A percentile compares a stretch with the other conserved stretches of the same genome.
Evolutionary conservation across 345 rosid species (phyloP).

Genomic region (Pseudoturritis turrita): DNA sequence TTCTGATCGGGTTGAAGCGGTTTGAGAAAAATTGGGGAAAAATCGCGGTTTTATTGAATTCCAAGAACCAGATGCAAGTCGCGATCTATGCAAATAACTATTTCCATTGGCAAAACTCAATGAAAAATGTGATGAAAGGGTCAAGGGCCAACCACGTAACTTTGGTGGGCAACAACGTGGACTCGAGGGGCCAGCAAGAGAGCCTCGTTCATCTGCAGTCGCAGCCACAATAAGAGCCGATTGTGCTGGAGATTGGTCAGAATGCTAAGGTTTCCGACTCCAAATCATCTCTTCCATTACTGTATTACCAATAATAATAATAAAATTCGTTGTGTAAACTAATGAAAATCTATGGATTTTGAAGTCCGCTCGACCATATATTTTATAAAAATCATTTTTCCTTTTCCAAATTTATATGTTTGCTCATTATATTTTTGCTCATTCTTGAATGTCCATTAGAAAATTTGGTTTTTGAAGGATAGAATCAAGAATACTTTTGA

Average conservation of each 20-base stretch:
- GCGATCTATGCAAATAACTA: neutral
- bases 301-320: neutral
- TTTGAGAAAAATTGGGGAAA: neutral
- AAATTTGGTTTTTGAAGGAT: neutral
- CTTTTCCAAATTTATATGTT: no score
- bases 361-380: neutral
- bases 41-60: neutral
- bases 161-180: neutral
- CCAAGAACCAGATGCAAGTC: neutral
- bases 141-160: neutral
- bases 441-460: neutral
- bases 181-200: neutral
- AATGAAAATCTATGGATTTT: neutral
- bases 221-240: neutral
- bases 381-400: no score
- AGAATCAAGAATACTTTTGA: neutral
- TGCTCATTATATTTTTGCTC: neutral
- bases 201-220: neutral
- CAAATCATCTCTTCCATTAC: neutral
- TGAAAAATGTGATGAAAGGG: neutral
- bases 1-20: slow-evolving; percentile 15
- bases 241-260: neutral
- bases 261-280: neutral
- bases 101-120: neutral
- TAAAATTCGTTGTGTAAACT: neutral